Percentiles rank a stretch among this genome's conserved stretches.
These are phyloP conservation scores for Alternaria incomplexa DNA, from an alignment of 2,329 filamentous ascomycete genomes.

Conservation along the genomic window DNA sequence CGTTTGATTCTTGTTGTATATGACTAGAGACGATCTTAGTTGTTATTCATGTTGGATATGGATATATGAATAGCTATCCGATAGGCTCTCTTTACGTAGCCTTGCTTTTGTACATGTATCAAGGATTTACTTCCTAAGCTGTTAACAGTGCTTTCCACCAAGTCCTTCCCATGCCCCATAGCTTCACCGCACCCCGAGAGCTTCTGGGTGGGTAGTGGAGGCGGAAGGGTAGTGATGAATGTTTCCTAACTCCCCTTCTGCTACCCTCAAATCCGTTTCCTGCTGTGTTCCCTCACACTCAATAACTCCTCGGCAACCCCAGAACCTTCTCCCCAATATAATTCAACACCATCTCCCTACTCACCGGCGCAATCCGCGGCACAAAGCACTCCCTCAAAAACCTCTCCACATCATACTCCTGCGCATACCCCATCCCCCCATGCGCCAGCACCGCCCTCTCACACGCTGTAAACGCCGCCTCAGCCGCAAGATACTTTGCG, in stretches of 20 bases:
- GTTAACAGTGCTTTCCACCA: too few relatives aligned
- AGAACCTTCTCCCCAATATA: conserved; percentile 73
- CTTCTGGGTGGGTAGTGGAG: too few relatives aligned
- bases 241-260: too few relatives aligned
- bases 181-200: too few relatives aligned
- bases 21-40: background rate
- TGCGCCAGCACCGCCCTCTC: conserved; percentile 63
- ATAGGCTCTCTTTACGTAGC: background rate
- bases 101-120: background rate
- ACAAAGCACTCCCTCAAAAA: conserved; percentile 66
- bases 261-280: too few relatives aligned
- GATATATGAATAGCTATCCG: background rate
- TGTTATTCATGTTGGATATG: background rate
- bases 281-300: background rate
- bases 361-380: conserved; percentile 65
- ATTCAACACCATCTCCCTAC: conserved; percentile 76
- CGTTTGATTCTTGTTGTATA: conserved; percentile 8
- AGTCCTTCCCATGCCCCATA: too few relatives aligned
- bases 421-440: conserved; percentile 69
- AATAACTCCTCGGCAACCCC: conserved; percentile 72
- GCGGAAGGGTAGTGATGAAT: too few relatives aligned
- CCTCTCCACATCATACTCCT: conserved; percentile 67
- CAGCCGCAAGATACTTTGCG: conserved; percentile 65
- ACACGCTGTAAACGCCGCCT: conserved; percentile 66
- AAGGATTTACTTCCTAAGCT: background rate